These are phyloP conservation scores for Clavispora carvajalis DNA, from an alignment of 805 yeast genomes.

Conservation along the genomic window DNA sequence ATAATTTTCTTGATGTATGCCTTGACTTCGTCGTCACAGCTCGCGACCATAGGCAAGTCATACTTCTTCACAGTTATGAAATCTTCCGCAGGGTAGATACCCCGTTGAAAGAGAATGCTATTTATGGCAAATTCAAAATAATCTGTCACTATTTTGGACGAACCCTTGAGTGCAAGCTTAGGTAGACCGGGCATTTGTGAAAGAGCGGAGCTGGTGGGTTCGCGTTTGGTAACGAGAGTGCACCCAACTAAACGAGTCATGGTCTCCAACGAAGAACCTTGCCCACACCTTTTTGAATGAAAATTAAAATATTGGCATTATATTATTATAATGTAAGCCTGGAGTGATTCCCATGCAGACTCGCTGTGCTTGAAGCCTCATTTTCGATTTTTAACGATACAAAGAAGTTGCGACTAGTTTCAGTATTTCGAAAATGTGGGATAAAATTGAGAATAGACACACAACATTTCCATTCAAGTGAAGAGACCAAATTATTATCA, in stretches of 20 bases:
- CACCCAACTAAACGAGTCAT: not conserved
- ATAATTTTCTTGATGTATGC: conserved; percentile 62
- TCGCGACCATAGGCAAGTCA: conserved; percentile 67
- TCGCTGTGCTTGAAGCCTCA: too few relatives aligned
- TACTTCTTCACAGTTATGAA: conserved; percentile 74
- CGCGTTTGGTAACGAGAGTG: not conserved
- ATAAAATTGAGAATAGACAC: not conserved
- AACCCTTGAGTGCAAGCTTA: conserved; percentile 65
- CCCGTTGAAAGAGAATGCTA: conserved; percentile 80
- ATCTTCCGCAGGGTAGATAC: conserved; percentile 84
- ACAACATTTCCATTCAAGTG: too few relatives aligned
- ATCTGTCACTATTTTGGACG: conserved; percentile 73
- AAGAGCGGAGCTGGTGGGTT: conserved; percentile 5
- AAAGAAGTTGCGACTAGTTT: not conserved
- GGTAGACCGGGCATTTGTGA: conserved; percentile 10
- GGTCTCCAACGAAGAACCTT: not conserved
- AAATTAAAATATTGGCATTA: too few relatives aligned
- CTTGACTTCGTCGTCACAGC: conserved; percentile 72
- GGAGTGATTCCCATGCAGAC: too few relatives aligned
- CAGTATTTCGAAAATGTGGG: not conserved
- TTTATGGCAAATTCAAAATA: conserved; percentile 80
- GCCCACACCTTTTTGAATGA: too few relatives aligned
- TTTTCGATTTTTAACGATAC: not conserved
- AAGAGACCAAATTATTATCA: too few relatives aligned
- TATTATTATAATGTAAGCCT: too few relatives aligned